phyloP scores from a whole-genome alignment of 2,329 filamentous ascomycete genomes.

The Fusarium fujikuroi region DNA sequence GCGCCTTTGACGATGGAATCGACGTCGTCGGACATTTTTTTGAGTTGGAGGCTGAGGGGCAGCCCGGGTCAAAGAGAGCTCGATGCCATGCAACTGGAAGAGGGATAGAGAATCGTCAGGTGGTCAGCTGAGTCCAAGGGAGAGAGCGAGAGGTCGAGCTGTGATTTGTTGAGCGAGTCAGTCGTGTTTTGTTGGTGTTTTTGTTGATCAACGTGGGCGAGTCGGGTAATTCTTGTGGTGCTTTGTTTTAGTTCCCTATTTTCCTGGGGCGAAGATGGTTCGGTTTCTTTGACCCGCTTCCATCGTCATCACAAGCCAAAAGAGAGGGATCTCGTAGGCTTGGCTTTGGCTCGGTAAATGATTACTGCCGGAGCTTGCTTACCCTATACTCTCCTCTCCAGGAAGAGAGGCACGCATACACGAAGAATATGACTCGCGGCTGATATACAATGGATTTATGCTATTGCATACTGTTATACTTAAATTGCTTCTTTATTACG shows the following conservation, averaged over 20 bases:
- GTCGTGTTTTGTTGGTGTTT: not conserved
- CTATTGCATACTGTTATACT: too few relatives aligned
- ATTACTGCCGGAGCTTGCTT: not conserved
- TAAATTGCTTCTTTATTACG: too few relatives aligned
- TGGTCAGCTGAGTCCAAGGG: constrained; percentile 15
- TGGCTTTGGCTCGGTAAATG: not conserved
- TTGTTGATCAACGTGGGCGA: constrained; percentile 28
- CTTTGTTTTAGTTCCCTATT: constrained; percentile 8
- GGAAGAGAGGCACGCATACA: too few relatives aligned
- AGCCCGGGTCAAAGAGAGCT: constrained; percentile 37
- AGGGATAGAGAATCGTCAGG: constrained; percentile 9
- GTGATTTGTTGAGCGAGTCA: constrained; percentile 8
- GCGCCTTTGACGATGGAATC: constrained; percentile 95
- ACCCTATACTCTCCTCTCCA: too few relatives aligned
- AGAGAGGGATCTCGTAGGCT: not conserved
- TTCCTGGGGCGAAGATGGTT: constrained; percentile 25
- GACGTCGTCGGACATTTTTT: constrained; percentile 71
- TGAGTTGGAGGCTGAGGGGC: constrained; percentile 32
- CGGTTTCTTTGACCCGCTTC: constrained; percentile 25
- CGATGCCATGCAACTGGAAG: constrained; percentile 37
- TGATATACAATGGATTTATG: too few relatives aligned
- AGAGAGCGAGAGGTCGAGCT: not conserved
- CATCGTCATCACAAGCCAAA: constrained; percentile 41
- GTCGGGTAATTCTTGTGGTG: constrained; percentile 21
- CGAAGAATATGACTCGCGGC: too few relatives aligned